Conservation (phyloP, 176 grass and related monocot species). For the Bonia amplexicaulis region DNA sequence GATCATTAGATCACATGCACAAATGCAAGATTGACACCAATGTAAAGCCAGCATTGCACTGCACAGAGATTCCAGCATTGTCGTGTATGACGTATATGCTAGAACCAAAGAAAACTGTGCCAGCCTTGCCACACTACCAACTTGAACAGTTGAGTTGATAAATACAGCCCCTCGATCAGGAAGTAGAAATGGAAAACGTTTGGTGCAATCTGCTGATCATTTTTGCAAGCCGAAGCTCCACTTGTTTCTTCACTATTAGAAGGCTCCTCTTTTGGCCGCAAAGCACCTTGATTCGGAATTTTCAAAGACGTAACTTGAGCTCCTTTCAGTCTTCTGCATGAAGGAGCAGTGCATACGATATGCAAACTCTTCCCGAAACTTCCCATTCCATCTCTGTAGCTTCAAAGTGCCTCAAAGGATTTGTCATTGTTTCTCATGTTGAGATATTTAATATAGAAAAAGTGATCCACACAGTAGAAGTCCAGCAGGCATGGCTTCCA, state of each 20-base stretch:
- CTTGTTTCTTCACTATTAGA: not conserved
- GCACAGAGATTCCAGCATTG: conserved; percentile 1
- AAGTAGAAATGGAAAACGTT: not conserved
- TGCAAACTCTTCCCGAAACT: not conserved
- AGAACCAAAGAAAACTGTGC: not conserved
- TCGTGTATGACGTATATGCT: not conserved
- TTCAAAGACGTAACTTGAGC: not conserved
- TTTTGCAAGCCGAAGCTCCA: not conserved
- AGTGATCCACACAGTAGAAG: not conserved
- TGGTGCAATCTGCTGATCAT: not conserved
- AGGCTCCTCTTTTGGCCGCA: not conserved
- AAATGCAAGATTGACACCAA: conserved; percentile 6
- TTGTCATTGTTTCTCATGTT: not conserved
- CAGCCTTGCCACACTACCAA: not conserved
- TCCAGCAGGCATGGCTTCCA: not conserved
- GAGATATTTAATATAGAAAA: not conserved
- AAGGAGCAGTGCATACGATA: not conserved
- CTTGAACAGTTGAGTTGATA: not conserved
- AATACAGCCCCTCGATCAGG: not conserved
- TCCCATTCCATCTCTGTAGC: not conserved
- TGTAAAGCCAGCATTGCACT: not conserved
- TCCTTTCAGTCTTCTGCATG: not conserved
- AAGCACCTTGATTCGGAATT: not conserved
- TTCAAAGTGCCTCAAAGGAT: not conserved
- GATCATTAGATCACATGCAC: not conserved